Evolutionary conservation across 192 early-diverging fungal genomes (phyloP).

Genomic region (Podila minutissima): DNA sequence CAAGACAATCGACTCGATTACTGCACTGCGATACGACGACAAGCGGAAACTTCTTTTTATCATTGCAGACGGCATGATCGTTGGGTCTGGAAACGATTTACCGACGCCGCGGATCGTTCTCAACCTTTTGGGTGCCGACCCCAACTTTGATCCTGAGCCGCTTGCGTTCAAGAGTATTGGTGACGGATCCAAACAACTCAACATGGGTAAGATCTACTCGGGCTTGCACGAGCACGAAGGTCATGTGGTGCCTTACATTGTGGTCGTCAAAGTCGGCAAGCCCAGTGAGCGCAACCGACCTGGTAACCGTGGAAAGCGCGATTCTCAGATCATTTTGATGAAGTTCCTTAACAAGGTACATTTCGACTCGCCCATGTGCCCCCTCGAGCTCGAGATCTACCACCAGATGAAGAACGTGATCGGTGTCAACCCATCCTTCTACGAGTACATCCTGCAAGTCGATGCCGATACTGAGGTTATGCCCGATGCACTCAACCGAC

Average conservation of each 20-base stretch:
- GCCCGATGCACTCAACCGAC: constrained; percentile 86
- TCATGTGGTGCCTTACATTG: constrained; percentile 91
- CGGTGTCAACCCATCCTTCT: constrained; percentile 84
- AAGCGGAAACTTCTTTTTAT: constrained; percentile 90
- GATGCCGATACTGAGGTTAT: constrained; percentile 87
- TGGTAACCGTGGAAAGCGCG: constrained; percentile 97
- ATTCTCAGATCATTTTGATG: constrained; percentile 97
- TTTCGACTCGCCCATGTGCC: constrained; percentile 89
- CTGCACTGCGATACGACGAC: constrained; percentile 82
- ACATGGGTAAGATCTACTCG: constrained; percentile 96
- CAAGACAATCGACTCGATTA: constrained; percentile 86
- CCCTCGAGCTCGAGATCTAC: constrained; percentile 96
- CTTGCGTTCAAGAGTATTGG: constrained; percentile 87
- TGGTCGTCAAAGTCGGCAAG: constrained; percentile 94
- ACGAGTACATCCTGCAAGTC: constrained; percentile 83
- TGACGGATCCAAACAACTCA: constrained; percentile 90
- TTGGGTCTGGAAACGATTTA: constrained; percentile 95
- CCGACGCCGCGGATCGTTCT: constrained; percentile 96
- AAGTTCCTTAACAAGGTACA: constrained; percentile 92
- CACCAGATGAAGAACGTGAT: constrained; percentile 98
- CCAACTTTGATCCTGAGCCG: constrained; percentile 76
- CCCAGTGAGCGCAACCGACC: constrained; percentile 86
- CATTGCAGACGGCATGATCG: constrained; percentile 92
- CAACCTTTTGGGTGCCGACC: constrained; percentile 91
- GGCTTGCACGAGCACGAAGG: constrained; percentile 92